Percentiles rank a stretch among this genome's conserved stretches.
These are phyloP conservation scores for Pichia sp. DNA, from an alignment of 1,139 yeast genomes.

Conservation along the genomic window DNA sequence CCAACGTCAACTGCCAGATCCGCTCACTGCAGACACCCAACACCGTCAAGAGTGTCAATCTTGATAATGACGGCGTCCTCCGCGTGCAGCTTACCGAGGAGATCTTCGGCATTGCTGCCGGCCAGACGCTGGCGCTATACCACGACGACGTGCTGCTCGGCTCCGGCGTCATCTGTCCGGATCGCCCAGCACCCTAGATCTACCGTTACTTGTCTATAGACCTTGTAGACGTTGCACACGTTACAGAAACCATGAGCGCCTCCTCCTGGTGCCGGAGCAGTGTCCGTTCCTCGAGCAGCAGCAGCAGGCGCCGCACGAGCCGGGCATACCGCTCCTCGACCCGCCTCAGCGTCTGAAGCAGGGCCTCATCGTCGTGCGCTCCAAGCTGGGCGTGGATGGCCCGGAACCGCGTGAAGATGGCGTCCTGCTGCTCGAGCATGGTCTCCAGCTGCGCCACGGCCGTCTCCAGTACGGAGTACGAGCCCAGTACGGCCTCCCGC, in stretches of 20 bases:
- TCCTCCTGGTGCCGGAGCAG: conserved; percentile 1
- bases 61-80: conserved; percentile 31
- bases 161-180: conserved; percentile 54
- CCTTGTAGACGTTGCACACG: not conserved
- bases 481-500: not conserved
- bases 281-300: conserved; percentile 1
- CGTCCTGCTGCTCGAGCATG: not conserved
- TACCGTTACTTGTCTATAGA: not conserved
- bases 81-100: not conserved
- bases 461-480: not conserved
- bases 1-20: conserved; percentile 46
- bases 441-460: not conserved
- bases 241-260: conserved; percentile 11
- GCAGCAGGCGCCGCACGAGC: not conserved
- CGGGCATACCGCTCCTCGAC: not conserved
- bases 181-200: not conserved
- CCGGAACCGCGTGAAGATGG: not conserved
- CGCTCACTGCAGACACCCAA: conserved; percentile 65
- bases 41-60: conserved; percentile 29
- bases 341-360: not conserved
- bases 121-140: conserved; percentile 79
- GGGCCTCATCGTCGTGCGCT: not conserved
- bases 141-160: conserved; percentile 67
- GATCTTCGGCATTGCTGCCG: conserved; percentile 84
- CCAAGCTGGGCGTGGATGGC: not conserved